Evolutionary conservation across 129 eudicot genomes (phyloP), one percentile per base, ranked within the genome.

Genomic region (Deinandra increscens): DNA sequence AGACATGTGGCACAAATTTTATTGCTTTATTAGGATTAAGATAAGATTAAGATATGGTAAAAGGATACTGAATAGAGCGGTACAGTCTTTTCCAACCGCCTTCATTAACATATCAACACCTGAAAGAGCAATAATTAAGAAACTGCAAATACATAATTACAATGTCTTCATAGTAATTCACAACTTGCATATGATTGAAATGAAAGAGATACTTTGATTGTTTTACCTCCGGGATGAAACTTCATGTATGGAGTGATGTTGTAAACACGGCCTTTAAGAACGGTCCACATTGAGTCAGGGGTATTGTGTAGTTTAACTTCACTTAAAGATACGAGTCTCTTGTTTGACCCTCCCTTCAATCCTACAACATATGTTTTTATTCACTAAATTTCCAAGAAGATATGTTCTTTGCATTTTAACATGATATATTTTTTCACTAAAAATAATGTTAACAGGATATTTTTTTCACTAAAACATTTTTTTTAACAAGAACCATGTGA

Each of bases 51-150:
- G 9, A 26, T 26, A 60, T 51, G 23, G 23, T 62, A 12, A 62
- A 79, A 87, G 99, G 99, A 93, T 93, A 93, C 97, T 94, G 85
- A 94, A 94, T 81, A 94, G 82, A 12, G 93, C 72, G 22, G 99
- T 94, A 87, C 90, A 89, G 70, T 94, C 99, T 79, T 85, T 93
- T 71, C 99, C 99, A 59, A 94, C 96, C 8, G 85, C 96, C 83
- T 94, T 94, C 99, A 87, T 94, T 49, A 94, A 81, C 75, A 86
- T 81, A 69, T 93, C 99, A 26, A 58, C 93, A 80, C 99, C 99
- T 94, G 81, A 51, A 64, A 81, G 34, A 66, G 6, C 1, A 41
- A 61, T 33, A 31, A 22, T 13, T 41, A 74, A 36, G 65, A 56
- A 10, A 33, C 36, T 11, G 58, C 34, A 44, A 7, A 6, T 17